A percentile compares a stretch with the other conserved stretches of the same genome.
These are phyloP conservation scores for Xylaria flabelliformis DNA, from an alignment of 495 filamentous ascomycete species.

Conservation along the genomic window DNA sequence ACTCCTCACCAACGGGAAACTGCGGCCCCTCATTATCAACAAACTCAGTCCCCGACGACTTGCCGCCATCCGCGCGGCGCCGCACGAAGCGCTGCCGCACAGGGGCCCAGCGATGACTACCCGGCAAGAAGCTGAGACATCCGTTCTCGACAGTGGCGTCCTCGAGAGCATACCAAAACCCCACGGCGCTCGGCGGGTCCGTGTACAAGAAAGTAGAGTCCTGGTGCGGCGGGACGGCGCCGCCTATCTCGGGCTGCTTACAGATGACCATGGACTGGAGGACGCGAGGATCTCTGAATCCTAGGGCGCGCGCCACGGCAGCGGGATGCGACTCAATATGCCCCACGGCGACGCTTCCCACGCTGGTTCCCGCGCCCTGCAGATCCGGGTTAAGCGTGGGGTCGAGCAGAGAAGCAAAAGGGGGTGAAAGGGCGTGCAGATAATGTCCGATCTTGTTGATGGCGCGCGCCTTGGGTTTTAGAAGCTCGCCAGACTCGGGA, in stretches of 20 bases:
- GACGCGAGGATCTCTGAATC: slow-evolving; percentile 71
- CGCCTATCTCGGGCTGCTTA: slow-evolving; percentile 97
- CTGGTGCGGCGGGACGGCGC: slow-evolving; percentile 84
- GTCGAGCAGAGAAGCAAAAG: slow-evolving; percentile 69
- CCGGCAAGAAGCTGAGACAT: slow-evolving; percentile 82
- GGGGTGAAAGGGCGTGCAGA: slow-evolving; percentile 75
- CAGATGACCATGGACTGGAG: slow-evolving; percentile 98
- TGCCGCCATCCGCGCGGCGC: slow-evolving; percentile 48
- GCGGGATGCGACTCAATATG: slow-evolving; percentile 48
- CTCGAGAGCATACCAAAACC: slow-evolving; percentile 95
- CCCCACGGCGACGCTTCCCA: slow-evolving; percentile 22
- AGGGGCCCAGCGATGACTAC: slow-evolving; percentile 71
- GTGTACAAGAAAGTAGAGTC: slow-evolving; percentile 95
- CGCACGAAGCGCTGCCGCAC: slow-evolving; percentile 79
- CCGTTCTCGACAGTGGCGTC: slow-evolving; percentile 86
- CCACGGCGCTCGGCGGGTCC: slow-evolving; percentile 85
- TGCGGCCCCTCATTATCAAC: slow-evolving; percentile 49
- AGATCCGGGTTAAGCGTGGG: slow-evolving; percentile 49
- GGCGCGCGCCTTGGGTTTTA: slow-evolving; percentile 77
- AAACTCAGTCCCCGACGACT: slow-evolving; percentile 60
- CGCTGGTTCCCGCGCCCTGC: slow-evolving; percentile 31
- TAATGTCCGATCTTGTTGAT: slow-evolving; percentile 98
- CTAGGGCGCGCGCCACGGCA: slow-evolving; percentile 71
- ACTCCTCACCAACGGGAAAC: slow-evolving; percentile 53
- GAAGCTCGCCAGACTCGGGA: slow-evolving; percentile 55